A percentile compares a stretch with the other conserved stretches of the same genome.
Evolutionary conservation across 1,284 basidiomycete species (phyloP).

Genomic region (Pyrrhoderma lamaoense): DNA sequence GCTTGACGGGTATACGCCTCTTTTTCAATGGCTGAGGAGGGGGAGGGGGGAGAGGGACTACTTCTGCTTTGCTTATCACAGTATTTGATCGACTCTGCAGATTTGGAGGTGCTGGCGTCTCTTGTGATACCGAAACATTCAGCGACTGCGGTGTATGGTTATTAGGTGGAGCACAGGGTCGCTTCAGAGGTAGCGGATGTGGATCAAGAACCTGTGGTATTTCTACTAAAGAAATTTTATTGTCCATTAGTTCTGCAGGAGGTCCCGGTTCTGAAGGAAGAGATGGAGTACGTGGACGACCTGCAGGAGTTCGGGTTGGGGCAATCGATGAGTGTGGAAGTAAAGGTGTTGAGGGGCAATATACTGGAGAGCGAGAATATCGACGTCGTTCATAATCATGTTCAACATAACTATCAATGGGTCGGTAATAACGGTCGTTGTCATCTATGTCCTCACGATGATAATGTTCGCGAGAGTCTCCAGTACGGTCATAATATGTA

Average conservation of each 20-base stretch:
- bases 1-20: slow-evolving; percentile 35
- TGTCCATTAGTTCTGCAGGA: slow-evolving; percentile 14
- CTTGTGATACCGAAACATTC: not conserved
- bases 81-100: slow-evolving; percentile 19
- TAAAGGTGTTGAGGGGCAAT: slow-evolving; percentile 6
- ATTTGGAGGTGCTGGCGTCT: slow-evolving; percentile 5
- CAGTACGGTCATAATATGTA: slow-evolving; percentile 8
- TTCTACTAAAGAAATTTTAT: not conserved
- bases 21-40: slow-evolving; percentile 18
- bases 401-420: slow-evolving; percentile 1
- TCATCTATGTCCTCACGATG: slow-evolving; percentile 15
- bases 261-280: slow-evolving; percentile 22
- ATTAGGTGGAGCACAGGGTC: slow-evolving; percentile 11
- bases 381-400: slow-evolving; percentile 5
- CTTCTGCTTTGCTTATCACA: slow-evolving; percentile 23
- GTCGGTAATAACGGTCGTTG: slow-evolving; percentile 9
- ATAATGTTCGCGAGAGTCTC: slow-evolving; percentile 17
- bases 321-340: not conserved
- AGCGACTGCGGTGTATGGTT: slow-evolving; percentile 14
- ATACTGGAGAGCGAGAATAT: slow-evolving; percentile 12
- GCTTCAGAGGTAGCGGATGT: not conserved
- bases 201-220: slow-evolving; percentile 2
- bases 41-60: slow-evolving; percentile 6
- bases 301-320: not conserved
- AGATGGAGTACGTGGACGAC: slow-evolving; percentile 6